phyloP scores from a whole-genome alignment of 495 filamentous ascomycete genomes.

The Filosporella fistucella region DNA sequence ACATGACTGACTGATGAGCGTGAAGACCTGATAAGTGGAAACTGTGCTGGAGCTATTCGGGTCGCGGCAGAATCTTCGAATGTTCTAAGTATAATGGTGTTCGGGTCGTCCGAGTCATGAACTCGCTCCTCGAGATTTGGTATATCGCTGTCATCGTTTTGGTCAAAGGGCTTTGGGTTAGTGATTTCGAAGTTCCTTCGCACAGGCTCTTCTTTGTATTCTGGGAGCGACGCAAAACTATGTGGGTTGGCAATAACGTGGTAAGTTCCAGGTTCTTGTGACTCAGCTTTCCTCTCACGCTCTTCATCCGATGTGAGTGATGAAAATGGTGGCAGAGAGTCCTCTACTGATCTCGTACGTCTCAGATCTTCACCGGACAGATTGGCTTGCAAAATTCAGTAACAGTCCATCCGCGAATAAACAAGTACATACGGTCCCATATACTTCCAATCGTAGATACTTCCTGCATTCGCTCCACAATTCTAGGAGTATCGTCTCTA shows the following conservation, averaged over 20 bases:
- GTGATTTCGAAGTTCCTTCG: background rate
- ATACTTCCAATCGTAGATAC: constrained; percentile 45
- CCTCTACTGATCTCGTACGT: constrained; percentile 6
- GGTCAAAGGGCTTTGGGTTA: background rate
- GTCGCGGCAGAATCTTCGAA: constrained; percentile 40
- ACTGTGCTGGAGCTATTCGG: constrained; percentile 21
- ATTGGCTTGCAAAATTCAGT: too few species aligned
- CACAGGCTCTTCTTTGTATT: constrained; percentile 46
- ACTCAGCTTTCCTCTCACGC: constrained; percentile 52
- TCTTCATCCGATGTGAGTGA: constrained; percentile 56
- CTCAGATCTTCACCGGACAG: background rate
- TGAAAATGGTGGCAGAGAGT: constrained; percentile 46
- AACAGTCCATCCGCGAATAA: too few species aligned
- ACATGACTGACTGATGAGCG: constrained; percentile 9
- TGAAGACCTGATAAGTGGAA: background rate
- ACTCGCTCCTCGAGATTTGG: background rate
- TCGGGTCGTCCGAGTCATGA: constrained; percentile 29
- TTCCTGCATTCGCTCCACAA: constrained; percentile 52
- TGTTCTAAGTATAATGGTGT: constrained; percentile 40
- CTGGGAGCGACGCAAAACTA: constrained; percentile 49
- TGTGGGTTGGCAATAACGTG: constrained; percentile 50
- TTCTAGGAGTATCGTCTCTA: constrained; percentile 50
- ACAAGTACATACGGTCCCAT: constrained; percentile 45
- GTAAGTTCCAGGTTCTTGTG: constrained; percentile 48
- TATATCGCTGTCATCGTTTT: too few species aligned